Evolutionary conservation across 179 eudicot species (phyloP), one percentile per base, ranked within the genome.

Genomic region (Nepenthes alata): DNA sequence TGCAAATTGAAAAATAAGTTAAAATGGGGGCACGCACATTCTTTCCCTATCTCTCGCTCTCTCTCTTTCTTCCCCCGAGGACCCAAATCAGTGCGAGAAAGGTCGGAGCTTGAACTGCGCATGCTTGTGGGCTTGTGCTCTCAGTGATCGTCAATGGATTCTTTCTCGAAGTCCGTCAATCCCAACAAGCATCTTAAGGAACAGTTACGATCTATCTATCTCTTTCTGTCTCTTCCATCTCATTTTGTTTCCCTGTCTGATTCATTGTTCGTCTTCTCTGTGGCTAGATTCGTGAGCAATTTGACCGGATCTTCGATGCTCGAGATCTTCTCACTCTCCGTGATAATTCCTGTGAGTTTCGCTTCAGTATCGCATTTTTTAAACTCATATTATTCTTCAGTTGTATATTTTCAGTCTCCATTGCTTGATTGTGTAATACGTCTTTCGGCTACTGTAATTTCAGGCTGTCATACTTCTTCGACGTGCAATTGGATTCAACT

Each of bases 271-370:
- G 5, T 2, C 45, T 45, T 48, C 37, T 53, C 37, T 49, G 12
- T 58, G 71, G 8, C 3, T 61, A 93, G 98, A 74, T 93, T 91
- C 52, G 97, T 93, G 35, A 94, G 97, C 88, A 94, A 94, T 70
- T 81, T 94, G 64, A 74, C 82, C 1, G 97, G 99, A 70, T 89
- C 95, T 57, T 90, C 97, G 12, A 75, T 82, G 79, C 75, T 79
- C 54, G 99, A 94, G 59, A 73, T 90, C 39, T 77, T 80, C 71
- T 72, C 73, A 8, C 80, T 94, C 47, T 58, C 81, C 12, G 62
- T 80, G 37, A 61, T 71, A 4, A 55, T 87, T 54, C 80, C 94
- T 37, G 99, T 93, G 47, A 65, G 79, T 70, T 66, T n/a, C 37
- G 6, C 68, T 14, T 53, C 63, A 15, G 35, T 25, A 16, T 55